Evolutionary conservation across 2,329 filamentous ascomycete genomes (phyloP).

Genomic region (Cercospora sojina): DNA sequence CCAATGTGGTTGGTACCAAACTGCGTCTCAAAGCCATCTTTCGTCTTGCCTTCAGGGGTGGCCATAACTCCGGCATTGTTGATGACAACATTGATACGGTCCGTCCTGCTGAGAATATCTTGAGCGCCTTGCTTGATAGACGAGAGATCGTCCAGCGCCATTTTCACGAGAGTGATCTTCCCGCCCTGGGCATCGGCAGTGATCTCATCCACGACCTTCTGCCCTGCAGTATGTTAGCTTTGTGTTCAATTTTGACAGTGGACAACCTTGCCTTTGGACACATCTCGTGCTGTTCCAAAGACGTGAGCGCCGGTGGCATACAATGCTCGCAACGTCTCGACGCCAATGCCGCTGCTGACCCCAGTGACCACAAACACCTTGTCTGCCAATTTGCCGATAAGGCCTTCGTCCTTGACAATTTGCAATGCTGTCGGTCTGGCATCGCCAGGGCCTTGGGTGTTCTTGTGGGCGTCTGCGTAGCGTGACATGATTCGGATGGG

Average conservation of each 20-base stretch:
- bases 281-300: slow-evolving; percentile 45
- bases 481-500: slow-evolving; percentile 4
- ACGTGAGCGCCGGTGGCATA: slow-evolving; percentile 46
- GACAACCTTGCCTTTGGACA: slow-evolving; percentile 22
- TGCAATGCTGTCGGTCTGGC: slow-evolving; percentile 28
- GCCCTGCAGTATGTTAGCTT: slow-evolving; percentile 1
- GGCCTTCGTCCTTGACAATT: slow-evolving; percentile 24
- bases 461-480: slow-evolving; percentile 17
- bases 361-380: slow-evolving; percentile 48
- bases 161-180: slow-evolving; percentile 38
- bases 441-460: slow-evolving; percentile 16
- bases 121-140: slow-evolving; percentile 37
- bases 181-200: slow-evolving; percentile 34
- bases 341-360: slow-evolving; percentile 44
- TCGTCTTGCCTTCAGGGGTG: slow-evolving; percentile 30
- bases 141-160: slow-evolving; percentile 35
- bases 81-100: slow-evolving; percentile 22
- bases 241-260: not conserved
- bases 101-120: slow-evolving; percentile 22
- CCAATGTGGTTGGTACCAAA: slow-evolving; percentile 52
- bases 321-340: slow-evolving; percentile 47
- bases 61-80: slow-evolving; percentile 43
- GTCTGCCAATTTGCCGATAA: slow-evolving; percentile 32
- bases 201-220: slow-evolving; percentile 38
- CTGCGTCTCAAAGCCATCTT: slow-evolving; percentile 45